Evolutionary conservation across 768 basidiomycete genomes (phyloP).

Genomic region (Suillus hirtellus): DNA sequence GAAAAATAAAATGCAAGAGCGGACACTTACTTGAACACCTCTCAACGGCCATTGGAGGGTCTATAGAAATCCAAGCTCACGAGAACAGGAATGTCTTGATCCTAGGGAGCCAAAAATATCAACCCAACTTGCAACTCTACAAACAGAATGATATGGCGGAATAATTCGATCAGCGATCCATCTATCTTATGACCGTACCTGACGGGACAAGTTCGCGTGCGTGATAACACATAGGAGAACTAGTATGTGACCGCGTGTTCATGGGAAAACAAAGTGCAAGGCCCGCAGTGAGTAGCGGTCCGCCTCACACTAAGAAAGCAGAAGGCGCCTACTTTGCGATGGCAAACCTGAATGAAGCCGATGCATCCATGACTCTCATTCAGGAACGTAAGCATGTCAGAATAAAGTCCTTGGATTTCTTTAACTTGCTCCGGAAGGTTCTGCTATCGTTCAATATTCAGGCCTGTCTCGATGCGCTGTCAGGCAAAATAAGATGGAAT

Average conservation of each 20-base stretch:
- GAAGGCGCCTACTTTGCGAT: slow-evolving; percentile 49
- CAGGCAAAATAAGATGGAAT: slow-evolving; percentile 23
- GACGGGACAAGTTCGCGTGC: neutral
- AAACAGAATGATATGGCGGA: slow-evolving; percentile 1
- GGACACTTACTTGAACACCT: slow-evolving; percentile 57
- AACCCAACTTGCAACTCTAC: slow-evolving; percentile 10
- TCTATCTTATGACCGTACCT: slow-evolving; percentile 7
- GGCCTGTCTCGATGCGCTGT: slow-evolving; percentile 39
- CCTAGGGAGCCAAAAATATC: slow-evolving; percentile 37
- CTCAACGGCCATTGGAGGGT: slow-evolving; percentile 55
- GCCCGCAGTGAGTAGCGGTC: slow-evolving; percentile 18
- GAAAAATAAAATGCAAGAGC: neutral
- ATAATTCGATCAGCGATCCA: slow-evolving; percentile 12
- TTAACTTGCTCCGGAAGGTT: slow-evolving; percentile 37
- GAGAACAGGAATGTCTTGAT: slow-evolving; percentile 65
- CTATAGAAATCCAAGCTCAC: slow-evolving; percentile 55
- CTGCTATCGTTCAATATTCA: slow-evolving; percentile 58
- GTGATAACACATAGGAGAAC: neutral
- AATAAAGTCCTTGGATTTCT: slow-evolving; percentile 51
- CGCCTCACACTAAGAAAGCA: slow-evolving; percentile 8
- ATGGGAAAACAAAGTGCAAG: slow-evolving; percentile 14
- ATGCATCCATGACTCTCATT: slow-evolving; percentile 60
- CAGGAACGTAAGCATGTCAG: slow-evolving; percentile 56
- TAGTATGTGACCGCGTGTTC: slow-evolving; percentile 11
- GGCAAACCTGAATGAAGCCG: slow-evolving; percentile 62